A percentile compares a stretch with the other conserved stretches of the same genome.
phyloP scores from a whole-genome alignment of 345 rosid species.

The Rhizophora mangle region DNA sequence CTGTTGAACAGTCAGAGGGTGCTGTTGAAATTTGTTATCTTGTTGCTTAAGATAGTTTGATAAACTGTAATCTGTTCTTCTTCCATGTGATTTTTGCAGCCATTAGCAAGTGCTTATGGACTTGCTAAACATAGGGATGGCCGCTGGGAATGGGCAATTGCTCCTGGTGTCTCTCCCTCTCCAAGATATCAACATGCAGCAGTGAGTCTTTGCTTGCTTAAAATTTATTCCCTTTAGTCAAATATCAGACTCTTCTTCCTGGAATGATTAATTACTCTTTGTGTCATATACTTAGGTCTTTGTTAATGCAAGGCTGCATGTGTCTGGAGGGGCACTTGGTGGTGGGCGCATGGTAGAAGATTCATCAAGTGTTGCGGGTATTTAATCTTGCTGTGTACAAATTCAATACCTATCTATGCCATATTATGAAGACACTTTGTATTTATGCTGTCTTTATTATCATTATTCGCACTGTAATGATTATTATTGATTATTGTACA shows the following conservation, averaged over 20 bases:
- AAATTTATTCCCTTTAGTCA: slow-evolving; percentile 8
- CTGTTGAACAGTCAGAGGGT: neutral
- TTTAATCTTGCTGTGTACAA: slow-evolving; percentile 8
- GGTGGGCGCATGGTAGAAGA: slow-evolving; percentile 99
- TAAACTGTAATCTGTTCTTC: slow-evolving; percentile 4
- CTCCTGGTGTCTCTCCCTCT: slow-evolving; percentile 98
- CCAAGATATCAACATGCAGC: slow-evolving; percentile 99
- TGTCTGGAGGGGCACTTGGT: slow-evolving; percentile 99
- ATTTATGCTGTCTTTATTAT: too few relatives aligned
- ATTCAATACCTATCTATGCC: neutral
- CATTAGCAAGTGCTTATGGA: slow-evolving; percentile 94
- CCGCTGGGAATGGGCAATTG: slow-evolving; percentile 99
- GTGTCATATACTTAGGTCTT: slow-evolving; percentile 56
- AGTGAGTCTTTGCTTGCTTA: slow-evolving; percentile 45
- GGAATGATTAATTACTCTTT: slow-evolving; percentile 14
- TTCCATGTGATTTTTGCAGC: slow-evolving; percentile 47
- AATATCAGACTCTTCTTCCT: neutral
- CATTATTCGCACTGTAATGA: too few relatives aligned
- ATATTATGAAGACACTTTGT: too few relatives aligned
- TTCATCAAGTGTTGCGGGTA: slow-evolving; percentile 97
- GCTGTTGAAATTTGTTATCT: neutral
- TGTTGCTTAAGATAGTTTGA: slow-evolving; percentile 19
- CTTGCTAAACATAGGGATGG: slow-evolving; percentile 99
- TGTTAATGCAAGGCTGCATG: slow-evolving; percentile 98
- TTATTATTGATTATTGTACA: too few relatives aligned